phyloP scores from a whole-genome alignment of 2,329 filamentous ascomycete genomes.

The Claviceps arundinis region DNA sequence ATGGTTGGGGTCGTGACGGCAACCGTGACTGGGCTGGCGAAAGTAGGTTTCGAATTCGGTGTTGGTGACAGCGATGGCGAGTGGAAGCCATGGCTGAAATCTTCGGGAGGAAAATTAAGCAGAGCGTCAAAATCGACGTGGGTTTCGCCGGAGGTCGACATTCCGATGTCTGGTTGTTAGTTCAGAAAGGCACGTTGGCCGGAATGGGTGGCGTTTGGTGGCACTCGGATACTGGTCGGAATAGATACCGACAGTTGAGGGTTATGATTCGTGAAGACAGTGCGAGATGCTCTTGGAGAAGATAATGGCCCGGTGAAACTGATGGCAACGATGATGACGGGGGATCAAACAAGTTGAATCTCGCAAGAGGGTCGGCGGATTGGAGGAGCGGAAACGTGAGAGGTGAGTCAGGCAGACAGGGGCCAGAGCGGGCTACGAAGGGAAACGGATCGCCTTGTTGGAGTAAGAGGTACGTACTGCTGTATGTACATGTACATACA shows the following conservation, averaged over 20 bases:
- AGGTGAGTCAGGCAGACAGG: constrained; percentile 17
- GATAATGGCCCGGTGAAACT: background rate
- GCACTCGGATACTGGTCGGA: background rate
- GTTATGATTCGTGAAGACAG: background rate
- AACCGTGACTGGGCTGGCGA: constrained; percentile 36
- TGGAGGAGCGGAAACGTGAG: constrained; percentile 6
- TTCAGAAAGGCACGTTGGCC: constrained; percentile 1
- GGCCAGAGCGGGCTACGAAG: constrained; percentile 20
- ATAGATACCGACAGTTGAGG: background rate
- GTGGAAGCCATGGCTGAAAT: constrained; percentile 37
- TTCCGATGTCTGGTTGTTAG: constrained; percentile 10
- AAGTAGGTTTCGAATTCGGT: constrained; percentile 37
- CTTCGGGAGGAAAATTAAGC: constrained; percentile 50
- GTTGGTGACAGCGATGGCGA: constrained; percentile 48
- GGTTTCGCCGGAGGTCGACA: constrained; percentile 29
- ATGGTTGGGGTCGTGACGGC: constrained; percentile 43
- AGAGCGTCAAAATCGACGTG: constrained; percentile 43
- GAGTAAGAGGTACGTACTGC: no score
- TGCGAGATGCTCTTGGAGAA: background rate
- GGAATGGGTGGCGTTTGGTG: constrained; percentile 2
- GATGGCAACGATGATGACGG: background rate
- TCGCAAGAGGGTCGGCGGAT: no score
- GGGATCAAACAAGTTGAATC: background rate
- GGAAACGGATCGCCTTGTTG: constrained; percentile 15
- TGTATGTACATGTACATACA: no score